Evolutionary conservation across 345 rosid genomes (phyloP), one percentile per base, ranked within the genome.

Genomic region (Brassica napus): DNA sequence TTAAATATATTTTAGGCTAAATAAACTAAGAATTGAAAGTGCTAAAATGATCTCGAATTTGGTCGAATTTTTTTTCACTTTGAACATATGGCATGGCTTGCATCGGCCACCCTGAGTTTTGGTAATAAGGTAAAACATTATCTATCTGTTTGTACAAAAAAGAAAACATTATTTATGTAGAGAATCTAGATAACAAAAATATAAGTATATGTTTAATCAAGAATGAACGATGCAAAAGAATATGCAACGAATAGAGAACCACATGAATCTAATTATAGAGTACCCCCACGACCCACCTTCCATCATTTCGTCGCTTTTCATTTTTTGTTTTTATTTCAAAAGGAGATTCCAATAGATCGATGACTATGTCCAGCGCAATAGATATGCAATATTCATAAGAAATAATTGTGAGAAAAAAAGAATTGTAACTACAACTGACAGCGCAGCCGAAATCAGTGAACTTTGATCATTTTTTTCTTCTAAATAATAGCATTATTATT

Each of bases 221-320:
- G n/a, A n/a, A n/a, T n/a, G n/a, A n/a, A n/a, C n/a, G n/a, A n/a
- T n/a, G n/a, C n/a, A n/a, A n/a, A n/a, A 44, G 15, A 44, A 44
- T 3, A 47, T 47, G 54, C 54, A 47, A 14, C 4, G 54, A 47
- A 47, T 47, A 47, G 15, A 47, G 5, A 47, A 77, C 81, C 81
- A 71, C 71, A 70, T 6, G 14, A 15, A 77, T 52, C 70, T 63
- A 11, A 62, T 65, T 73, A 57, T 4, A 68, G 54, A 39, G 47
- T 9, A 47, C 54, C 54, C 54, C 54, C 54, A 47, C 54, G 54
- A 47, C 54, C 78, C 71, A 62, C 31, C 26, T 23, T 62, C 44
- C 63, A 52, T 70, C 71, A 63, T 63, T 70, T 70, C 75, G 12
- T 70, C 31, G 30, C 65, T 63, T 69, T 77, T 77, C 11, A 47